Conservation (phyloP, 805 yeast genomes). For the Maudiozyma barnettii region DNA sequence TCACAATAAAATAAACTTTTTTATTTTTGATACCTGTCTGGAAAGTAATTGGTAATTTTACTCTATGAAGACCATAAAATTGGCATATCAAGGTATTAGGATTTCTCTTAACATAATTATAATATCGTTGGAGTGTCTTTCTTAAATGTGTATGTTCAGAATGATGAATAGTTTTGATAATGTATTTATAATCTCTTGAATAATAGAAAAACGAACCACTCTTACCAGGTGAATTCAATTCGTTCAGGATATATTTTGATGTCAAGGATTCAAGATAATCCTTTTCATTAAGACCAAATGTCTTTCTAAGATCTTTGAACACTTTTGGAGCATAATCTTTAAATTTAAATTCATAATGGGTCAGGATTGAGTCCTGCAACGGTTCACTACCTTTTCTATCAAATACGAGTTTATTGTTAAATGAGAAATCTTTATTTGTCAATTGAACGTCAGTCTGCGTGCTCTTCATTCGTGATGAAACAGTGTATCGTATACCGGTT, state of each 20-base stretch:
- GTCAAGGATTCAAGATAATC: constrained; percentile 88
- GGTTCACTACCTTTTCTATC: constrained; percentile 79
- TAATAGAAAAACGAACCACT: constrained; percentile 94
- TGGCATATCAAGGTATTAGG: constrained; percentile 91
- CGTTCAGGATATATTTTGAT: constrained; percentile 84
- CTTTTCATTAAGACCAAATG: constrained; percentile 86
- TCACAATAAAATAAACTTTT: constrained; percentile 85
- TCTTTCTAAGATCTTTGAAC: constrained; percentile 67
- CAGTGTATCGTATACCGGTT: constrained; percentile 91
- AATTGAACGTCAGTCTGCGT: constrained; percentile 36
- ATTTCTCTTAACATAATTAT: constrained; percentile 67
- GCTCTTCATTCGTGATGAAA: constrained; percentile 47
- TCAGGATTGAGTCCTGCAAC: constrained; percentile 15
- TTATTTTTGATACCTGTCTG: constrained; percentile 36
- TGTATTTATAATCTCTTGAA: constrained; percentile 86
- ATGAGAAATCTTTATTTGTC: constrained; percentile 53
- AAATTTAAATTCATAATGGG: constrained; percentile 83
- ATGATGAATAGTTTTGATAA: constrained; percentile 92
- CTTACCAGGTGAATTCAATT: constrained; percentile 92
- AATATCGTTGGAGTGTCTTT: constrained; percentile 62
- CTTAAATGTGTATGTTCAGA: constrained; percentile 82
- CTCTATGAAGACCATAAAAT: constrained; percentile 89
- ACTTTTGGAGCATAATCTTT: constrained; percentile 96
- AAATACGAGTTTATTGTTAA: constrained; percentile 74
- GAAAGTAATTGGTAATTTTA: constrained; percentile 67